phyloP scores from a whole-genome alignment of 1,139 yeast species.

The Kluyveromyces sp. region DNA sequence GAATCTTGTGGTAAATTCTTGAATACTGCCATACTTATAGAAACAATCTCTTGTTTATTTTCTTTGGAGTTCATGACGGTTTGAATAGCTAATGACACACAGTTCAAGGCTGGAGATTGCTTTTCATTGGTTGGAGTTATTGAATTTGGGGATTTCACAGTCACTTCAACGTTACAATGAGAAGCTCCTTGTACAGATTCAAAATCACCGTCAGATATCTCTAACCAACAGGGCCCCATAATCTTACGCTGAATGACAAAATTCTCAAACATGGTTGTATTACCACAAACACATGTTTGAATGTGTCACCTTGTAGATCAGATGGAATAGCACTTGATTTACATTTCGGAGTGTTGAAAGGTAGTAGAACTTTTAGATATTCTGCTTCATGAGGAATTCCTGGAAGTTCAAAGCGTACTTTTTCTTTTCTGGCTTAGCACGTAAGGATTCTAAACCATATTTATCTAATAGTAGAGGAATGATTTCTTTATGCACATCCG shows the following conservation, averaged over 20 bases:
- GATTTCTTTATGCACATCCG: slow-evolving; percentile 74
- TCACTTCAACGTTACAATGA: slow-evolving; percentile 73
- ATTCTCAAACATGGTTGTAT: slow-evolving; percentile 68
- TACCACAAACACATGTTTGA: slow-evolving; percentile 69
- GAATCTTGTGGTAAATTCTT: slow-evolving; percentile 63
- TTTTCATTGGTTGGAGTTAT: slow-evolving; percentile 45
- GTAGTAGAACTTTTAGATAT: slow-evolving; percentile 71
- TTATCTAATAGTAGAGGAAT: slow-evolving; percentile 55
- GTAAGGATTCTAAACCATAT: slow-evolving; percentile 53
- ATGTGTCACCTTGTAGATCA: slow-evolving; percentile 67
- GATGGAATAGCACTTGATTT: slow-evolving; percentile 46
- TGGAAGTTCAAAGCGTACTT: slow-evolving; percentile 86
- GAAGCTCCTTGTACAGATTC: slow-evolving; percentile 55
- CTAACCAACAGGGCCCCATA: slow-evolving; percentile 98
- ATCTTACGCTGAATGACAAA: slow-evolving; percentile 75
- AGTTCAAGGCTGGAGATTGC: slow-evolving; percentile 56
- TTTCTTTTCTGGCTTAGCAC: slow-evolving; percentile 62
- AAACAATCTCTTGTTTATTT: slow-evolving; percentile 79
- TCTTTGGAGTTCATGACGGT: slow-evolving; percentile 64
- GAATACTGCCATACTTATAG: slow-evolving; percentile 69
- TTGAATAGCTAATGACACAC: slow-evolving; percentile 71
- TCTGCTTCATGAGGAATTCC: slow-evolving; percentile 75
- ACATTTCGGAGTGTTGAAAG: slow-evolving; percentile 55
- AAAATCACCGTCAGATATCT: slow-evolving; percentile 58
- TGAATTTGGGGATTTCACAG: slow-evolving; percentile 43